A percentile compares a stretch with the other conserved stretches of the same genome.
Evolutionary conservation across 805 yeast species (phyloP).

Genomic region (Hagleromyces aurorensis): DNA sequence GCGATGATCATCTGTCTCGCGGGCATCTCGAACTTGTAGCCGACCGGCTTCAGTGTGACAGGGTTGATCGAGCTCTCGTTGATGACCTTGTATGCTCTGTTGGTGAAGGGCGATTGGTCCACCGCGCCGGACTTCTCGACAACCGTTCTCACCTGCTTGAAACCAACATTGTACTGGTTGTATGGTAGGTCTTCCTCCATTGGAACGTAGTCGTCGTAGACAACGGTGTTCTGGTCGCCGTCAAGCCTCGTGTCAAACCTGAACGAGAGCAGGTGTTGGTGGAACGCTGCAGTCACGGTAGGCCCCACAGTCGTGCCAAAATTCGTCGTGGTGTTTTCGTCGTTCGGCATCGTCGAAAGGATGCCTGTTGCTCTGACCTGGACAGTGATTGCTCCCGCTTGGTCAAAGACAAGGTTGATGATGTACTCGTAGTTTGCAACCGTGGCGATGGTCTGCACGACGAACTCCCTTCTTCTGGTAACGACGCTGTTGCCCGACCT

Average conservation of each 20-base stretch:
- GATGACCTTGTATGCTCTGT: constrained; percentile 65
- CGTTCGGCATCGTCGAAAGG: constrained; percentile 76
- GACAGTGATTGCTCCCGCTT: constrained; percentile 69
- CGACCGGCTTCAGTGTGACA: constrained; percentile 63
- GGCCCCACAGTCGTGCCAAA: constrained; percentile 71
- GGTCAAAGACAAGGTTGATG: constrained; percentile 62
- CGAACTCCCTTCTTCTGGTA: constrained; percentile 71
- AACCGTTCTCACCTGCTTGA: constrained; percentile 50
- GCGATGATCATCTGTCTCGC: constrained; percentile 73
- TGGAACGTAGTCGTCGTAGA: constrained; percentile 59
- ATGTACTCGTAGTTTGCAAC: constrained; percentile 81
- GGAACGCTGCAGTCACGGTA: constrained; percentile 76
- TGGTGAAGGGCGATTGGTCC: constrained; percentile 70
- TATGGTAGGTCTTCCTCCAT: constrained; percentile 44
- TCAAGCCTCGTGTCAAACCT: constrained; percentile 79
- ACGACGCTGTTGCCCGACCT: constrained; percentile 64
- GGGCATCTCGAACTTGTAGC: constrained; percentile 65
- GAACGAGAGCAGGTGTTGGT: constrained; percentile 72
- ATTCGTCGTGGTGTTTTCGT: constrained; percentile 55
- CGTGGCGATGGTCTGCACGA: constrained; percentile 73
- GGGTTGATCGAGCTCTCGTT: constrained; percentile 68
- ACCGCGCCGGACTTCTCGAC: constrained; percentile 65
- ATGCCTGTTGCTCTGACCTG: constrained; percentile 85
- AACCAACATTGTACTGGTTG: constrained; percentile 68
- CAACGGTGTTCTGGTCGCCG: constrained; percentile 70